Evolutionary conservation across 345 rosid species (phyloP).

Genomic region (Rhodomyrtus tomentosa): DNA sequence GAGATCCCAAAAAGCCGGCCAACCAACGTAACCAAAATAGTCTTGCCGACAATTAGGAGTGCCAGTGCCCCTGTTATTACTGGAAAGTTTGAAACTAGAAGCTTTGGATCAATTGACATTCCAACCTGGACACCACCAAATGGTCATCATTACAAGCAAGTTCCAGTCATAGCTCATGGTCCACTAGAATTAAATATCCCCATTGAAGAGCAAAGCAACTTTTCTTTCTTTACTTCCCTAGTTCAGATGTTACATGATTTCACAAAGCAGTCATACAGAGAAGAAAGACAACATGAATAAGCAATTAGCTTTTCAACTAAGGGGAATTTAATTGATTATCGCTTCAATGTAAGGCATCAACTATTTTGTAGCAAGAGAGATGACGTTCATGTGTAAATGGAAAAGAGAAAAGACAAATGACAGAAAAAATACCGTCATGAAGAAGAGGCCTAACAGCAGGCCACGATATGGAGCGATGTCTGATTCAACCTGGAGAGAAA

Average conservation of each 20-base stretch:
- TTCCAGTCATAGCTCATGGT: neutral
- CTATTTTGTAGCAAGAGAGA: neutral
- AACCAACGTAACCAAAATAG: conserved; percentile 56
- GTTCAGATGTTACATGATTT: neutral
- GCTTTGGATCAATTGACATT: conserved; percentile 98
- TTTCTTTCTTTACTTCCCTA: neutral
- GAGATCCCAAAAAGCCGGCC: conserved; percentile 88
- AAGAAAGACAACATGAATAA: neutral
- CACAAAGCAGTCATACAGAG: neutral
- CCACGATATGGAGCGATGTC: conserved; percentile 99
- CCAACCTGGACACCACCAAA: conserved; percentile 74
- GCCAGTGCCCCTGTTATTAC: conserved; percentile 65
- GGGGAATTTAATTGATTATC: neutral
- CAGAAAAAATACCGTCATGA: conserved; percentile 73
- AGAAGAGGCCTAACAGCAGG: conserved; percentile 94
- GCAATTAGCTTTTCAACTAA: neutral
- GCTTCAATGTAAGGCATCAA: neutral
- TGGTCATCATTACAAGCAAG: conserved; percentile 1
- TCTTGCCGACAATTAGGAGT: conserved; percentile 82
- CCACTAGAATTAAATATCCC: neutral
- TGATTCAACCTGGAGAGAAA: conserved; percentile 98
- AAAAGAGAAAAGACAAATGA: neutral
- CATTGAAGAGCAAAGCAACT: neutral
- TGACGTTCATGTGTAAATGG: neutral
- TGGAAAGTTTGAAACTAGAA: conserved; percentile 82